A percentile compares a stretch with the other conserved stretches of the same genome.
phyloP scores from a whole-genome alignment of 2,329 filamentous ascomycete genomes.

The Pyricularia grisea region DNA sequence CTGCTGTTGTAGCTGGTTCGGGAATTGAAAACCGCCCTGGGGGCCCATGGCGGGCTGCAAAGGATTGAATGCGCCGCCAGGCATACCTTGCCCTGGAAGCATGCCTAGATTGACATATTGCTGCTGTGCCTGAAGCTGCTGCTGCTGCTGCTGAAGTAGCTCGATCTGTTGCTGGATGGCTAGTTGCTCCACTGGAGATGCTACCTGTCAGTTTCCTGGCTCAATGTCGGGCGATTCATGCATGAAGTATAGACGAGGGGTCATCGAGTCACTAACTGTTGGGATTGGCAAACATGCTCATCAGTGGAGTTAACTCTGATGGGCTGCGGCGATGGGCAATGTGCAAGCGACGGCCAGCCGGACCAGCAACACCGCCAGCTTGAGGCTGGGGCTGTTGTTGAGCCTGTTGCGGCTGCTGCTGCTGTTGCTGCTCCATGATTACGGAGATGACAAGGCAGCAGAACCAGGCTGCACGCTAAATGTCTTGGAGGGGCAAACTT shows the following conservation, averaged over 20 bases:
- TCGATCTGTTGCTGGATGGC: constrained; percentile 98
- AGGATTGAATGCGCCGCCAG: constrained; percentile 63
- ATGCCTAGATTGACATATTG: constrained; percentile 98
- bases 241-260: background rate
- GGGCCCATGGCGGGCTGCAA: constrained; percentile 72
- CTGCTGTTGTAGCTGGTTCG: constrained; percentile 64
- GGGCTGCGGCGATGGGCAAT: constrained; percentile 96
- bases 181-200: constrained; percentile 76
- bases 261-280: constrained; percentile 44
- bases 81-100: constrained; percentile 71
- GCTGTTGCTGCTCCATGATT: constrained; percentile 59
- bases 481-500: background rate
- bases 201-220: background rate
- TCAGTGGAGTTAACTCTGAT: constrained; percentile 91
- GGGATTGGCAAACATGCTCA: constrained; percentile 75
- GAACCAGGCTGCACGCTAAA: background rate
- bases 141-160: constrained; percentile 92
- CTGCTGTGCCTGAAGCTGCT: constrained; percentile 93
- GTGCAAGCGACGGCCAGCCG: constrained; percentile 81
- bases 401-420: constrained; percentile 43
- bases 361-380: constrained; percentile 55
- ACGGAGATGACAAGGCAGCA: background rate
- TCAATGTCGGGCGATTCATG: background rate
- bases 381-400: constrained; percentile 45
- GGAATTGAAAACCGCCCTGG: constrained; percentile 83